Evolutionary conservation across 2,329 filamentous ascomycete species (phyloP), one percentile per base, ranked within the genome.

Genomic region (Aspergillus brunneoviolaceus): DNA sequence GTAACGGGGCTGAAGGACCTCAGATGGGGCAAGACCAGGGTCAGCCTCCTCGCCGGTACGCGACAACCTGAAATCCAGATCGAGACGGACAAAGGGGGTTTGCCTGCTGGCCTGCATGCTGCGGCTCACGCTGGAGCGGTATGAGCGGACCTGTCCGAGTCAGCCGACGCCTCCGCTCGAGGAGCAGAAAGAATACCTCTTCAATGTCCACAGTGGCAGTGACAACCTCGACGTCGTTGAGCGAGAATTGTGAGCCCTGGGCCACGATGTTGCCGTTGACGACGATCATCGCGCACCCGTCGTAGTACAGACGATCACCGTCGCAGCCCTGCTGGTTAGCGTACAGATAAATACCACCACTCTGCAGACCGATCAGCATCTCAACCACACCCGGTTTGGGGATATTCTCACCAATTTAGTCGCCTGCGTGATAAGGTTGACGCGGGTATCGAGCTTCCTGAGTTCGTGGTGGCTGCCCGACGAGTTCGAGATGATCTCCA

Each of bases 401-500:
- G 4, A 3, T 9, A 29, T 9, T 16, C n/a, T 61, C 61, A 72
- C 67, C 61, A 70, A 42, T 52, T 68, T 77, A 0, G 89, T 91
- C 0, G 86, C 87, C 66, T 90, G 84, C 1, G 79, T 77, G 57
- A 92, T 91, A 5, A 92, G 76, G 5, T 85, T 81, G 29, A 92
- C 76, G 2, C 87, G 78, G 0, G 79, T 84, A 59, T 88, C 77
- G 0, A 92, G 81, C 72, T 92, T 92, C 19, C 87, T 79, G 9
- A 91, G 75, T 65, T 87, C 83, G 68, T 87, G 85, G 71, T 94
- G 90, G 12, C 82, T 86, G 6, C 87, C 89, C 56, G 82, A 87
- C 3, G 82, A 86, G 73, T 94, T 94, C 9, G 86, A 85, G 63
- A 90, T 83, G 57, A 92, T 87, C 69, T 91, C 90, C 5, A 86